Evolutionary conservation across 306 rosid genomes (phyloP), one percentile per base, ranked within the genome.

Genomic region (Medicago lupulina): DNA sequence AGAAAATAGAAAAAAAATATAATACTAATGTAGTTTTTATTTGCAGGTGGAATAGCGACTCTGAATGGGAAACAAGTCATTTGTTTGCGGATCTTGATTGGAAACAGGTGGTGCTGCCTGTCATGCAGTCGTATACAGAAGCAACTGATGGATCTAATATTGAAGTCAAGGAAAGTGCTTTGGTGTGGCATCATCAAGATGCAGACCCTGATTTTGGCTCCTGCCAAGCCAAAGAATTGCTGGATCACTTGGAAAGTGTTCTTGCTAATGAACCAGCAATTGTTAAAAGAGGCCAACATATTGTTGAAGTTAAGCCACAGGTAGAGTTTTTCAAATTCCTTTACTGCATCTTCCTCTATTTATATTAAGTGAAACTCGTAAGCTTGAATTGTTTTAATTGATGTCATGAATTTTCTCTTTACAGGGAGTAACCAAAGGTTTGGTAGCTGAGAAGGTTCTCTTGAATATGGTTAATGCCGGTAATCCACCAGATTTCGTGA

Each of bases 101-200:
- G 97, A 92, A 82, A 83, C 85, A 82, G 17, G 80, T 89, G 43
- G 98, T 86, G 69, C 89, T 88, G 74, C 97, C 93, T 40, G 86
- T 89, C 63, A 93, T 93, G 97, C 85, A 69, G 74, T 83, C 46
- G 16, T 93, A 91, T 68, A 91, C 86, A 6, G 97, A 91, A 83
- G 87, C 92, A 60, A 93, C 93, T 1, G 97, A 91, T 72, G 98
- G 98, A 23, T 93, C 98, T 21, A 87, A 31, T 79, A 88, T 93
- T 15, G 98, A 93, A 76, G 16, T 60, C 19, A 91, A 93, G 79
- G 97, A 87, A 58, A 88, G 91, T 64, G 97, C 92, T 67, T 74
- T 93, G 89, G 97, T 93, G 60, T 93, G 98, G 97, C 95, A 89
- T 78, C 93, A 93, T 76, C 96, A 88, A 82, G 95, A 89, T 69